phyloP scores from a whole-genome alignment of 208 protist genomes.

The Wallacemonas rigidus region DNA sequence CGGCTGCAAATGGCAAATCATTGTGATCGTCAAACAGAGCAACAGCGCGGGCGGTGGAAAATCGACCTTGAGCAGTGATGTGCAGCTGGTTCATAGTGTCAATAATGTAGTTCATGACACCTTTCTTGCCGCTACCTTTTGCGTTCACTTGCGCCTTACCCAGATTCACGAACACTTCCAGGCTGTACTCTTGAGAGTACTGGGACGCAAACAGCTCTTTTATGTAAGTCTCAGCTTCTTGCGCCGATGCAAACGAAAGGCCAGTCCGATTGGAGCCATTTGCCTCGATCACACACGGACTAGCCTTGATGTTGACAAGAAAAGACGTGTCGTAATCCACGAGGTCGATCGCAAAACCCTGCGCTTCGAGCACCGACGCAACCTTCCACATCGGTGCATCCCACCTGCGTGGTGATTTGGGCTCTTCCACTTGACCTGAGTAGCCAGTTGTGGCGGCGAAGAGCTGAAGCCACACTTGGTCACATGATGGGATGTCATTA shows the following conservation, averaged over 20 bases:
- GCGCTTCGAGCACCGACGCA: constrained; percentile 19
- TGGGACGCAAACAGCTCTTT: constrained; percentile 13
- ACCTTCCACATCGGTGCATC: constrained; percentile 26
- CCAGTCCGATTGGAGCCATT: neutral
- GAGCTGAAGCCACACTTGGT: constrained; percentile 19
- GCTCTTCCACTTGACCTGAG: neutral
- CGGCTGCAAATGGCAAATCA: constrained; percentile 34
- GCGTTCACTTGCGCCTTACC: constrained; percentile 39
- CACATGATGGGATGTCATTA: constrained; percentile 15
- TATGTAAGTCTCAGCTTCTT: constrained; percentile 30
- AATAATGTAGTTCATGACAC: constrained; percentile 27
- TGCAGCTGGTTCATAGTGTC: neutral
- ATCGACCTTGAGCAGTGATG: neutral
- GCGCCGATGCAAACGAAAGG: constrained; percentile 9
- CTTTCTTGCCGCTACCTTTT: constrained; percentile 31
- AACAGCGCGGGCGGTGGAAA: constrained; percentile 21
- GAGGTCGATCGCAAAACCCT: constrained; percentile 31
- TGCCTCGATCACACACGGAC: constrained; percentile 19
- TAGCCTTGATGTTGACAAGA: constrained; percentile 31
- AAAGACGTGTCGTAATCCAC: constrained; percentile 35
- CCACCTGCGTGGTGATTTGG: neutral
- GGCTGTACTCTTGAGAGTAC: constrained; percentile 17
- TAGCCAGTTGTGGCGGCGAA: constrained; percentile 29
- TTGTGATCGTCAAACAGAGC: constrained; percentile 49
- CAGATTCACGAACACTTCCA: constrained; percentile 37